Percentiles rank a stretch among this genome's conserved stretches.
Evolutionary conservation across 1,139 yeast species (phyloP).

Genomic region (Blastobotrys capitulatus): DNA sequence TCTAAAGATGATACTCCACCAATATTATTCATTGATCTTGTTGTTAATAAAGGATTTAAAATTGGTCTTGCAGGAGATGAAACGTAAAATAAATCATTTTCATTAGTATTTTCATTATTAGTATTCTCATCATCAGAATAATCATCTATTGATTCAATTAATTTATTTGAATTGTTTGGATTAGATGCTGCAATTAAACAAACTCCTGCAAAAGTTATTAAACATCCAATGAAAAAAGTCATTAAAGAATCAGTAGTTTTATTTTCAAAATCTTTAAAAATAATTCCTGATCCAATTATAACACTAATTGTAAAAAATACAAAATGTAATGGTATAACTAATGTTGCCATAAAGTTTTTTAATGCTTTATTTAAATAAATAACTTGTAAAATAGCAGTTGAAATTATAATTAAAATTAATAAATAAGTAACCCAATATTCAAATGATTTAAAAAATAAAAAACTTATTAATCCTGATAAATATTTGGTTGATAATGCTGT

Average conservation of each 20-base stretch:
- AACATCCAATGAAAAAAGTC: constrained; percentile 34
- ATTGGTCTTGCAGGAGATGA: constrained; percentile 8
- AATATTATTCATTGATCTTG: neutral
- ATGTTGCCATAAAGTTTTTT: constrained; percentile 37
- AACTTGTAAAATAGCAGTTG: constrained; percentile 39
- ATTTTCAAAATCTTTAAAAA: constrained; percentile 38
- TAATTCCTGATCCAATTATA: constrained; percentile 37
- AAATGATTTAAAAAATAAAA: constrained; percentile 28
- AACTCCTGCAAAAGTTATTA: constrained; percentile 39
- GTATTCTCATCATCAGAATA: neutral
- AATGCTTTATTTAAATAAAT: constrained; percentile 36
- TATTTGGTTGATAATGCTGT: constrained; percentile 41
- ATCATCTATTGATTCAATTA: neutral
- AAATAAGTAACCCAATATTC: constrained; percentile 30
- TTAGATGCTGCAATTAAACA: constrained; percentile 31
- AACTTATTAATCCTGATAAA: constrained; percentile 34
- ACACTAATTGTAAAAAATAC: constrained; percentile 41
- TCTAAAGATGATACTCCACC: neutral
- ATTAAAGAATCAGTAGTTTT: constrained; percentile 22
- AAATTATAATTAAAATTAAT: constrained; percentile 29
- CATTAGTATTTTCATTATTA: neutral
- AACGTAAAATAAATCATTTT: neutral
- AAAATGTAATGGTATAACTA: constrained; percentile 44
- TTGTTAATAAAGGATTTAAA: neutral
- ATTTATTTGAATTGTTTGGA: neutral